Evolutionary conservation across 371 early-diverging fungal species (phyloP).

Genomic region (Capillidium heterosporum): DNA sequence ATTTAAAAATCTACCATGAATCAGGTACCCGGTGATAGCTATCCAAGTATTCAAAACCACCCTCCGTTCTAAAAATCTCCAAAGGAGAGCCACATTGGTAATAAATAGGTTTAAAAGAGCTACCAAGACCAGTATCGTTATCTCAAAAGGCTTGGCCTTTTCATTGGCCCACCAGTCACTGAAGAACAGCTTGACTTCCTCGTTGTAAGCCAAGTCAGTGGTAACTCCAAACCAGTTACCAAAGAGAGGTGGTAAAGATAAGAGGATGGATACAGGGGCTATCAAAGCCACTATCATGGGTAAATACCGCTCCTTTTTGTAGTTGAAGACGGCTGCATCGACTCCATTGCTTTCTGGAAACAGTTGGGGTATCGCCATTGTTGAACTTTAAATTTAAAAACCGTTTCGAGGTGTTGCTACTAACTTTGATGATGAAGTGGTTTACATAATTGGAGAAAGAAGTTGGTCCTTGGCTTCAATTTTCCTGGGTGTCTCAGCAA

Average conservation of each 20-base stretch:
- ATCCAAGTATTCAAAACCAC: neutral
- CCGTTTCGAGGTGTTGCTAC: no score
- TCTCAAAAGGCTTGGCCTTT: neutral
- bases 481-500: no score
- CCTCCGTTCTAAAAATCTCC: neutral
- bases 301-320: neutral
- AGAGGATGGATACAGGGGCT: neutral
- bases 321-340: no score
- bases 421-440: no score
- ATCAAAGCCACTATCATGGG: neutral
- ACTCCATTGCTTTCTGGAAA: no score
- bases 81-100: neutral
- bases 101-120: neutral
- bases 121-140: neutral
- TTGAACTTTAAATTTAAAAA: no score
- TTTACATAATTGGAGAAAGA: no score
- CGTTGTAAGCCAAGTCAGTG: neutral
- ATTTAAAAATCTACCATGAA: neutral
- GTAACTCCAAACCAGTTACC: neutral
- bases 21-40: neutral
- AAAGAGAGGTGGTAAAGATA: slow-evolving; percentile 1
- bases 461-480: no score
- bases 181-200: neutral
- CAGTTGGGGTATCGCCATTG: no score
- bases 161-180: neutral